Percentiles rank a stretch among this genome's conserved stretches.
Conservation (phyloP, 1,139 yeast genomes). For the Arxiozyma bovina region DNA sequence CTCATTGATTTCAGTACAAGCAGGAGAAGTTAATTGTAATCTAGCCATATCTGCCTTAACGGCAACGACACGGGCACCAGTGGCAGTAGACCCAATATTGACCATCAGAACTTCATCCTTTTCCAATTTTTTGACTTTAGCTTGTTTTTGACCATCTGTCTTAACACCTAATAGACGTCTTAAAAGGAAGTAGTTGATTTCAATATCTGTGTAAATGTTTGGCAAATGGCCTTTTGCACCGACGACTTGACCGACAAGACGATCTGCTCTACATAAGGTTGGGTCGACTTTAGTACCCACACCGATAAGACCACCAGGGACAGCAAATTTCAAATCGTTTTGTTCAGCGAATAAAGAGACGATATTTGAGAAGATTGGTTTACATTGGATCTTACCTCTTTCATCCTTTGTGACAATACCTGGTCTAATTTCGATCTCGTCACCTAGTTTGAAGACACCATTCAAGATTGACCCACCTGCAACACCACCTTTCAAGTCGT, state of each 20-base stretch:
- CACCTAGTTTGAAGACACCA: slow-evolving; percentile 95
- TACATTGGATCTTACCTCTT: slow-evolving; percentile 87
- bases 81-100: slow-evolving; percentile 97
- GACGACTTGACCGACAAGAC: slow-evolving; percentile 97
- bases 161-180: slow-evolving; percentile 97
- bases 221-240: slow-evolving; percentile 97
- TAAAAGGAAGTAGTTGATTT: slow-evolving; percentile 90
- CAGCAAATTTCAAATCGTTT: slow-evolving; percentile 95
- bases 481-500: slow-evolving; percentile 97
- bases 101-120: slow-evolving; percentile 97
- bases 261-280: slow-evolving; percentile 96
- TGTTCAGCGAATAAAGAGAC: slow-evolving; percentile 95
- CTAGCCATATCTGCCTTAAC: slow-evolving; percentile 99
- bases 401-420: slow-evolving; percentile 76
- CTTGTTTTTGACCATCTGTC: slow-evolving; percentile 95
- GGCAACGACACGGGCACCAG: slow-evolving; percentile 97
- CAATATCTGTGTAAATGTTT: slow-evolving; percentile 91
- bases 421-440: slow-evolving; percentile 97
- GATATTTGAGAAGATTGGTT: slow-evolving; percentile 89
- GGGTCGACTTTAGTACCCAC: slow-evolving; percentile 99
- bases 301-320: slow-evolving; percentile 99
- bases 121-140: slow-evolving; percentile 90
- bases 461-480: slow-evolving; percentile 98
- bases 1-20: slow-evolving; percentile 96
- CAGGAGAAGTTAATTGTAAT: slow-evolving; percentile 91